Base-by-base conservation (phyloP, 192 early-diverging fungal species). In the Coemansia sp. region DNA sequence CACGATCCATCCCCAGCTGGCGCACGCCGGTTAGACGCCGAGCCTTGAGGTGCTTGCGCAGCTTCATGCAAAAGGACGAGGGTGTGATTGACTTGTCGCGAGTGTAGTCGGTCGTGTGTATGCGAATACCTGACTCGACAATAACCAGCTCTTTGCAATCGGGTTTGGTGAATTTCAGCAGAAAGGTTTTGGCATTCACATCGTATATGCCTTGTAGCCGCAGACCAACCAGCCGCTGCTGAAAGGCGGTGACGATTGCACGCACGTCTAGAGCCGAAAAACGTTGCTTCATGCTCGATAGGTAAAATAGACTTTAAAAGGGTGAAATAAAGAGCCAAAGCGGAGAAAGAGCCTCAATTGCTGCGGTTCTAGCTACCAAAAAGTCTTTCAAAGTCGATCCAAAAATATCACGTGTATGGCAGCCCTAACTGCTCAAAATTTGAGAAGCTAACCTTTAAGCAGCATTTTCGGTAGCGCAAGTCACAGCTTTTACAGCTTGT, bases 201-300 rank as follows among this genome's bases (percentile, higher is more conserved):
- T 97, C 95, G 74, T 98, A 98, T n/a, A 98, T 86, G 59, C 97
- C 97, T 70, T 94, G 92, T 16, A 98, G 81, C 7, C 97, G 92
- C 49, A 96, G 75, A 3, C 92, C 95, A 8, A 94, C 83, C 19
- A 96, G 69, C 60, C 86, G 77, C 59, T 80, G 64, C 47, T 68
- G 62, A 2, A 95, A 75, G 35, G 91, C 89, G 17, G 88, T 80
- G 2, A 93, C 92, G 9, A 87, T 87, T 6, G 93, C 91, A 19
- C 91, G 86, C 21, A 94, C 88, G 62, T 98, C 96, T 31, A 98
- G 77, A 2, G 91, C 88, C 19, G 91, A 90, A 69, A 98, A 97
- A 53, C 93, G 87, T 65, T 94, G 87, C 74, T 92, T 93, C 92
- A 93, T 92, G 11, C 16, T 45, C 43, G 12, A 21, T 49, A 21